Conservation (phyloP, 139 green algal species). For the Yamagishiella unicocca region DNA sequence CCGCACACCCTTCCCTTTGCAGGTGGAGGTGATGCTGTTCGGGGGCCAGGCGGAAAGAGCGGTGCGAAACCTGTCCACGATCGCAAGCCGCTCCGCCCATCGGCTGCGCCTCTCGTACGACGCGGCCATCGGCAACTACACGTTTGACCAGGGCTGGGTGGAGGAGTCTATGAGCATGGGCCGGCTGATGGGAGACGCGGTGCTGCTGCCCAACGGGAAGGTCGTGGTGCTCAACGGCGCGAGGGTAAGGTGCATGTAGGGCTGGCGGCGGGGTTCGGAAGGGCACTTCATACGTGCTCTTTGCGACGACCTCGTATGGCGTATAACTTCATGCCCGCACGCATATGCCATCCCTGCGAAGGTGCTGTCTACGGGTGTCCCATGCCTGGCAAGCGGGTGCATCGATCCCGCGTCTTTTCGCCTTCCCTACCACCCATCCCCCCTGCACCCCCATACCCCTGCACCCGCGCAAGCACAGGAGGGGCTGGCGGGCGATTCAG, state of each 20-base stretch:
- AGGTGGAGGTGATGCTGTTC: constrained; percentile 58
- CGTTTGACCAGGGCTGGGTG: constrained; percentile 32
- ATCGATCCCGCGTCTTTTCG: no score
- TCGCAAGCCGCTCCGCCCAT: neutral
- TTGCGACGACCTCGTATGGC: no score
- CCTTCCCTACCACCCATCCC: no score
- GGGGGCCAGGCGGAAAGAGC: constrained; percentile 29
- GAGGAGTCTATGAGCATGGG: constrained; percentile 28
- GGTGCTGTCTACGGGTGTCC: no score
- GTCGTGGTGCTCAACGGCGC: constrained; percentile 52
- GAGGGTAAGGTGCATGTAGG: neutral
- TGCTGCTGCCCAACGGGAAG: constrained; percentile 54
- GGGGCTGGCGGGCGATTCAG: constrained; percentile 9
- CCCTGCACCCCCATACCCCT: no score
- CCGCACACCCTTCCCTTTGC: no score
- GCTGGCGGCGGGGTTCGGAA: no score
- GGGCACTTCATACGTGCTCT: no score
- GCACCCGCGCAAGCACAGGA: no score
- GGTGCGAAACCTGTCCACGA: constrained; percentile 7
- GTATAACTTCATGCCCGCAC: no score
- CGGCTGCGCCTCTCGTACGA: neutral
- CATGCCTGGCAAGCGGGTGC: no score
- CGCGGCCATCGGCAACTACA: neutral
- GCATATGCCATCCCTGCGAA: no score
- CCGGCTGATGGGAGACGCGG: constrained; percentile 48